phyloP scores from a whole-genome alignment of 768 basidiomycete genomes.

The Strobilomyces confusus region DNA sequence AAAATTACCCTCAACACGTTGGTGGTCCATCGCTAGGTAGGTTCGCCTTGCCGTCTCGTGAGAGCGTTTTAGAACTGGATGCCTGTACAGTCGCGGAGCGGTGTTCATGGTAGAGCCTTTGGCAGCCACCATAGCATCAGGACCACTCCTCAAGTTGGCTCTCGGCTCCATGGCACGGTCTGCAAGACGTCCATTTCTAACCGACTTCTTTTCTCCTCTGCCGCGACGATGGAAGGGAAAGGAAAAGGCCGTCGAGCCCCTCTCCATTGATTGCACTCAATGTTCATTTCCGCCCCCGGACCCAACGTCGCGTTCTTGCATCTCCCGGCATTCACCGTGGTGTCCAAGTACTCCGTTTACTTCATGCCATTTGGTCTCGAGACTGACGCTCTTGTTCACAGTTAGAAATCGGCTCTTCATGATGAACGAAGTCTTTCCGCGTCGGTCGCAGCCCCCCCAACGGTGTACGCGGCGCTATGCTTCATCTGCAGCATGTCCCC shows the following conservation, averaged over 20 bases:
- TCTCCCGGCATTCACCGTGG: slow-evolving; percentile 44
- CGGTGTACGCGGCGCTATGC: slow-evolving; percentile 23
- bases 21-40: slow-evolving; percentile 10
- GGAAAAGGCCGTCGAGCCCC: slow-evolving; percentile 37
- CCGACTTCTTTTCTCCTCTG: slow-evolving; percentile 54
- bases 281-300: slow-evolving; percentile 14
- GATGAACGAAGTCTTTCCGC: slow-evolving; percentile 33
- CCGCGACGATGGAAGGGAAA: slow-evolving; percentile 53
- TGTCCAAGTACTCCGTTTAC: slow-evolving; percentile 39
- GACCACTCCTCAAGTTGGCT: slow-evolving; percentile 28
- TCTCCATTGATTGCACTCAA: slow-evolving; percentile 28
- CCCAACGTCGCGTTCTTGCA: slow-evolving; percentile 41
- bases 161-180: slow-evolving; percentile 29
- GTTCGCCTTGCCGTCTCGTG: not conserved
- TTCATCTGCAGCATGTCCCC: slow-evolving; percentile 16
- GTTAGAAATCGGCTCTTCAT: slow-evolving; percentile 35
- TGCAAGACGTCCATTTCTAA: slow-evolving; percentile 31
- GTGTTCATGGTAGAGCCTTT: slow-evolving; percentile 63
- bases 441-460: slow-evolving; percentile 22
- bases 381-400: slow-evolving; percentile 14
- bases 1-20: slow-evolving; percentile 4
- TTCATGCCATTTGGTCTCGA: not conserved
- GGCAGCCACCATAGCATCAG: slow-evolving; percentile 47
- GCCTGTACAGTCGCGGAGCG: slow-evolving; percentile 11
- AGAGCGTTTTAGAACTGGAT: not conserved